Evolutionary conservation across 345 rosid genomes (phyloP).

Genomic region (Hibiscus tridactylites): DNA sequence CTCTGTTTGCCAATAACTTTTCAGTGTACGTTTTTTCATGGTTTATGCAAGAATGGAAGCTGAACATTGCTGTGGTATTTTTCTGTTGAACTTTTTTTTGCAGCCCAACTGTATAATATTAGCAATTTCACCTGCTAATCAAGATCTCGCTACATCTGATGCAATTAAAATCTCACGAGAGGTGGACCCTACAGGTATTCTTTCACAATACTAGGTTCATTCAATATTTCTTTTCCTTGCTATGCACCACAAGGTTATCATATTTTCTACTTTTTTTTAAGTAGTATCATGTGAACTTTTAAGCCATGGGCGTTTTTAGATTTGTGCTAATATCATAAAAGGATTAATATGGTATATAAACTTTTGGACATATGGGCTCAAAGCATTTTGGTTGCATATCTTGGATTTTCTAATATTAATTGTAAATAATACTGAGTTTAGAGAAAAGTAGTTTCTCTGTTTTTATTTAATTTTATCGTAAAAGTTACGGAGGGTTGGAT

Average conservation of each 20-base stretch:
- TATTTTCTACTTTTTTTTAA: not conserved
- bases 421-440: too few relatives aligned
- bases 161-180: constrained; percentile 98
- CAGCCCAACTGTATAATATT: constrained; percentile 97
- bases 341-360: not conserved
- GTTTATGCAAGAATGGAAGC: constrained; percentile 5
- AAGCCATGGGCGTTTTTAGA: not conserved
- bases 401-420: not conserved
- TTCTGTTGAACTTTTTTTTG: constrained; percentile 18
- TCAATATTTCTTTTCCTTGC: not conserved
- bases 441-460: too few relatives aligned
- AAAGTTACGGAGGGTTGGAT: too few relatives aligned
- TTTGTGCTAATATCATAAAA: not conserved
- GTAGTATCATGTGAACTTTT: not conserved
- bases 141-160: constrained; percentile 99
- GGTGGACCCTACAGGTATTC: constrained; percentile 88
- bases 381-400: not conserved
- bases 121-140: constrained; percentile 99
- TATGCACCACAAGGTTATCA: not conserved
- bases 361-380: not conserved
- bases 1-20: not conserved
- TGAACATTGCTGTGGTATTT: constrained; percentile 11
- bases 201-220: not conserved
- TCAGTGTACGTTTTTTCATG: not conserved
- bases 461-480: too few relatives aligned